Conservation (phyloP, 2,329 filamentous ascomycete genomes). For the Fusarium camptoceras region DNA sequence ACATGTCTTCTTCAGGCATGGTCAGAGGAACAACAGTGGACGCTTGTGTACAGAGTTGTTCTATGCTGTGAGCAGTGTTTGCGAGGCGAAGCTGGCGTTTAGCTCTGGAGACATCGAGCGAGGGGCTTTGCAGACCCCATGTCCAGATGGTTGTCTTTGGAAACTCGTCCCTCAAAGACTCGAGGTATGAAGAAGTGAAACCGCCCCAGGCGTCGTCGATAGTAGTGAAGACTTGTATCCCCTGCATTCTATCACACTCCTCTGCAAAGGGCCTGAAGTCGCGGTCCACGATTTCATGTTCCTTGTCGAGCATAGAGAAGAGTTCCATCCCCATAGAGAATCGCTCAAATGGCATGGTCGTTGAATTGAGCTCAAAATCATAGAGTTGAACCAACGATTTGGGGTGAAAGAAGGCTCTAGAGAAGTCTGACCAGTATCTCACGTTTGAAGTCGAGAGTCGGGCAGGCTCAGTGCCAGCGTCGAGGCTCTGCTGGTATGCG, state of each 20-base stretch:
- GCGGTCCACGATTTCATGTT: constrained; percentile 89
- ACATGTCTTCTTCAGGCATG: constrained; percentile 67
- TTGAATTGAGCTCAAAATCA: constrained; percentile 86
- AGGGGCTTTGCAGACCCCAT: constrained; percentile 80
- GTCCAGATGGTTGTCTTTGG: constrained; percentile 89
- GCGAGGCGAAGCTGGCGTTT: constrained; percentile 67
- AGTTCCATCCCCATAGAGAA: constrained; percentile 86
- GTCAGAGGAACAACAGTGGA: constrained; percentile 83
- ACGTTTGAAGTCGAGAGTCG: constrained; percentile 76
- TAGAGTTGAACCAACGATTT: constrained; percentile 86
- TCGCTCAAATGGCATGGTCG: constrained; percentile 87
- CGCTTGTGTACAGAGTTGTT: constrained; percentile 75
- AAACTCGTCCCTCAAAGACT: constrained; percentile 88
- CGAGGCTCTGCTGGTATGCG: constrained; percentile 83
- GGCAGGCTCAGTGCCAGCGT: constrained; percentile 75
- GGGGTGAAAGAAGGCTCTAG: constrained; percentile 91
- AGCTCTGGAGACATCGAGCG: constrained; percentile 65
- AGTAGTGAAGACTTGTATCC: constrained; percentile 79
- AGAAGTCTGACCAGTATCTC: constrained; percentile 98
- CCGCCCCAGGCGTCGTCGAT: constrained; percentile 86
- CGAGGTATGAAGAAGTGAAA: constrained; percentile 77
- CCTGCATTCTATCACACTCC: constrained; percentile 93
- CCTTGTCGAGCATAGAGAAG: constrained; percentile 77
- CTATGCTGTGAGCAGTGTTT: constrained; percentile 80
- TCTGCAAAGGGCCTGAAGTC: constrained; percentile 90